Conservation (phyloP, 23 red algal genomes). For the Gracilaria caudata region DNA sequence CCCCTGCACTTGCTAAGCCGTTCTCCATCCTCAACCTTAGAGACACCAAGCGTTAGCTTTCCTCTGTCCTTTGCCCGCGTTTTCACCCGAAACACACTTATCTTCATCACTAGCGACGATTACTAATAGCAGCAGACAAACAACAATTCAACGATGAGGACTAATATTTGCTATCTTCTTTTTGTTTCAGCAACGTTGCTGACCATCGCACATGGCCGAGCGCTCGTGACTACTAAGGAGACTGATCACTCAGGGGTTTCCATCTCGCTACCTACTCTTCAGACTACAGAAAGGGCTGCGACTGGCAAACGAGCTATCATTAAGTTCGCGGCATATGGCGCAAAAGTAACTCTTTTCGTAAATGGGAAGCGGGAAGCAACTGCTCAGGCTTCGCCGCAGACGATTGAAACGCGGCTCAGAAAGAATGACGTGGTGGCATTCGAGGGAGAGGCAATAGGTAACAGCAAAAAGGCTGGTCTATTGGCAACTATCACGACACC, state of each 20-base stretch:
- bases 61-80: no score
- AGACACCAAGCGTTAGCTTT: no score
- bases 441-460: background rate
- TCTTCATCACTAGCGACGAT: no score
- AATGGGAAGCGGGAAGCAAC: background rate
- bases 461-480: background rate
- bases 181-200: background rate
- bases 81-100: no score
- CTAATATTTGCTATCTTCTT: background rate
- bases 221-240: background rate
- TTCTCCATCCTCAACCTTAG: no score
- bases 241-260: background rate
- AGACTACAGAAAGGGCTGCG: background rate
- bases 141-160: background rate
- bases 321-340: background rate
- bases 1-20: no score
- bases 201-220: background rate
- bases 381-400: background rate
- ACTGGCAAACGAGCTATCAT: background rate
- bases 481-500: background rate
- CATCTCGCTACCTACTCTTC: background rate
- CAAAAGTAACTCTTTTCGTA: background rate
- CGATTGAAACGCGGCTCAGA: background rate
- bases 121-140: no score
- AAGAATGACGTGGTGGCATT: conserved; percentile 1